phyloP scores from a whole-genome alignment of 768 basidiomycete genomes.

The Mrakia hoshinonis region DNA sequence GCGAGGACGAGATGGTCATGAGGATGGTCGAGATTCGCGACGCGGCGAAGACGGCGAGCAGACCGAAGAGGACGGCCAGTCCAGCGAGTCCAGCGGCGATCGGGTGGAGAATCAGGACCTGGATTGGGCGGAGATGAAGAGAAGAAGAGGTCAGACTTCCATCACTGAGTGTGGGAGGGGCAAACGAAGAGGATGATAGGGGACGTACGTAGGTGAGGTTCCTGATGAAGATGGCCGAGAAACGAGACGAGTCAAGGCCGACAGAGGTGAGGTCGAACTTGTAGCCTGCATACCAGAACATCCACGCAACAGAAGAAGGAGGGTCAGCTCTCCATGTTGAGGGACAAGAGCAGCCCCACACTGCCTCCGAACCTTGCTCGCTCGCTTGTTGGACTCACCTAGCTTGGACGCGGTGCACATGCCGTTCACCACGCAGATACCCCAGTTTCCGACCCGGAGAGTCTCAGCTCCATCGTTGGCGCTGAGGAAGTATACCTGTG shows the following conservation, averaged over 20 bases:
- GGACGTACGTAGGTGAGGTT: conserved; percentile 25
- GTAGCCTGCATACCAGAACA: too few relatives aligned
- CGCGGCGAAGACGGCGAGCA: conserved; percentile 19
- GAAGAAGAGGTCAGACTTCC: too few relatives aligned
- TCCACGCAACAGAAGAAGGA: too few relatives aligned
- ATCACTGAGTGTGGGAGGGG: too few relatives aligned
- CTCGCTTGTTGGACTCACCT: conserved; percentile 9
- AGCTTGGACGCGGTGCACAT: conserved; percentile 12
- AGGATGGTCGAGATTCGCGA: conserved; percentile 24
- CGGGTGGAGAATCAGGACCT: conserved; percentile 26
- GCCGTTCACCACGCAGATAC: background rate
- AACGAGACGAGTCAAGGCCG: background rate
- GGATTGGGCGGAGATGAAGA: too few relatives aligned
- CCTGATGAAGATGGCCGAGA: background rate
- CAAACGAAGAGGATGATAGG: too few relatives aligned
- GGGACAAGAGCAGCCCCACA: too few relatives aligned
- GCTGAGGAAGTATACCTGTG: conserved; percentile 8
- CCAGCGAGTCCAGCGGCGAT: conserved; percentile 21
- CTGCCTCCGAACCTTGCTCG: background rate
- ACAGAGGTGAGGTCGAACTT: background rate
- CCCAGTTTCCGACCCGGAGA: conserved; percentile 26
- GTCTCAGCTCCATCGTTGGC: background rate
- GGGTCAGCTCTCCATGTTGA: too few relatives aligned
- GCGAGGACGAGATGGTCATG: conserved; percentile 22
- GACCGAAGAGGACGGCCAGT: conserved; percentile 25